Base-by-base conservation (phyloP, 2,329 filamentous ascomycete genomes). In the Acrodontium crateriforme region DNA sequence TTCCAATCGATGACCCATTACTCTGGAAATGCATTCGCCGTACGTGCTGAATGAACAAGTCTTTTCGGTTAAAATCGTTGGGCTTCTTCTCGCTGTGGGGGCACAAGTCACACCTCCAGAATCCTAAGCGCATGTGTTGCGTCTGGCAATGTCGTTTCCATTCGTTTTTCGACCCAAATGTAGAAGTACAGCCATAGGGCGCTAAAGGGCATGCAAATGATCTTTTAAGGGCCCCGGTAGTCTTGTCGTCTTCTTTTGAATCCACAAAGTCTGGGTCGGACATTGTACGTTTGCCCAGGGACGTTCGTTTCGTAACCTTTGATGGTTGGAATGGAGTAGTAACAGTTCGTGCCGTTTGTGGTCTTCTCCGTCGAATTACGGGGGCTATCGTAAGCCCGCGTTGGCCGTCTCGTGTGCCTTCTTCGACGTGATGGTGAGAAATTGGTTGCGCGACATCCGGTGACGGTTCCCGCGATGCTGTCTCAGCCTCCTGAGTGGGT, bases 131-230 rank as follows among this genome's bases (percentile, higher is more conserved):
- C 13, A 93, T 62, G 47, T 95, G 87, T 47, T 92, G 79, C 0
- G 78, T 79, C 17, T 64, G 60, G 44, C 87, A 72, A 49, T 95
- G 87, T 0, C 87, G 73, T 54, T 94, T 94, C 87, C 87, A 94
- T 52, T 94, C 85, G 49, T 93, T 93, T 58, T 92, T 93, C 41
- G 68, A 75, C 3, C 69, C 66, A 46, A 93, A 93, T 1, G 66
- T 73, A 2, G 73, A 70, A 1, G 37, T 39, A 56, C 87, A 95
- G 18, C 78, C 79, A 31, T 84, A 89, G 30, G 71, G 74, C 16
- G 69, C 61, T 50, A 94, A 84, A 31, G 82, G 73, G 52, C 87
- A 95, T 14, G 66, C 62, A 46, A 87, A 89, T 0, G 71, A 8
- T 16, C 34, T 18, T n/a, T 24, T 34, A 18, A 13, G 4, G 2